Evolutionary conservation across 139 green algal genomes (phyloP).

Genomic region (Astrephomene gubernaculifera): DNA sequence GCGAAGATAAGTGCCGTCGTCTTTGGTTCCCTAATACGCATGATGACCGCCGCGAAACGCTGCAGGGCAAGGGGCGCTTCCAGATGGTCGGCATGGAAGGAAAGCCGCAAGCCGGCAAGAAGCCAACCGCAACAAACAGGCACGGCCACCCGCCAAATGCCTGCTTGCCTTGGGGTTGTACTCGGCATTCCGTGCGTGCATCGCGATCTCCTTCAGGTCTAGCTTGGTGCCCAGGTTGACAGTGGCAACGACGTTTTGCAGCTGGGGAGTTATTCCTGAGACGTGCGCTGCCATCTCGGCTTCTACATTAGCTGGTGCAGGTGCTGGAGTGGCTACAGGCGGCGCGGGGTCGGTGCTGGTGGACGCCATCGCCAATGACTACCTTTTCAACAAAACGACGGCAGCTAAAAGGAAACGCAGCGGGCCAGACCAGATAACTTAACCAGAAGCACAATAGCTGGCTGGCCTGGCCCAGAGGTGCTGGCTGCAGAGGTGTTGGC

Average conservation of each 20-base stretch:
- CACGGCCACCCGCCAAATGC: not conserved
- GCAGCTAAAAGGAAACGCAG: no score
- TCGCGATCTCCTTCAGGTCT: slow-evolving; percentile 97
- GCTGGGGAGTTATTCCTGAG: slow-evolving; percentile 88
- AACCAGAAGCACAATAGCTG: not conserved
- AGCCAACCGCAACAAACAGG: no score
- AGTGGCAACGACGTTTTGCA: slow-evolving; percentile 98
- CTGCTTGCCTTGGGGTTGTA: slow-evolving; percentile 97
- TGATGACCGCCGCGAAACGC: slow-evolving; percentile 99
- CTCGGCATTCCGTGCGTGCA: slow-evolving; percentile 97
- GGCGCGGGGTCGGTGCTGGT: not conserved
- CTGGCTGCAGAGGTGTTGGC: not conserved
- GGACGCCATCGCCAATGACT: not conserved
- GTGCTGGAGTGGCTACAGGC: not conserved
- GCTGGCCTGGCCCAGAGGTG: slow-evolving; percentile 13
- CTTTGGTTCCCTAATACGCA: slow-evolving; percentile 98
- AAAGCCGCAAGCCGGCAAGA: not conserved
- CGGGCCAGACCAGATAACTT: slow-evolving; percentile 35
- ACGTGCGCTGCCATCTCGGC: slow-evolving; percentile 35
- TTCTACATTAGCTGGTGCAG: slow-evolving; percentile 10
- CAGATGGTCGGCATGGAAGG: not conserved
- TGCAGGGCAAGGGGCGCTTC: slow-evolving; percentile 41
- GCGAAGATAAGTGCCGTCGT: slow-evolving; percentile 99
- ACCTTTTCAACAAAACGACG: no score
- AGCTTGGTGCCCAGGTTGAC: slow-evolving; percentile 95